These are phyloP conservation scores for Eimeria necatrix DNA, from an alignment of 169 alveolate species.

Conservation along the genomic window DNA sequence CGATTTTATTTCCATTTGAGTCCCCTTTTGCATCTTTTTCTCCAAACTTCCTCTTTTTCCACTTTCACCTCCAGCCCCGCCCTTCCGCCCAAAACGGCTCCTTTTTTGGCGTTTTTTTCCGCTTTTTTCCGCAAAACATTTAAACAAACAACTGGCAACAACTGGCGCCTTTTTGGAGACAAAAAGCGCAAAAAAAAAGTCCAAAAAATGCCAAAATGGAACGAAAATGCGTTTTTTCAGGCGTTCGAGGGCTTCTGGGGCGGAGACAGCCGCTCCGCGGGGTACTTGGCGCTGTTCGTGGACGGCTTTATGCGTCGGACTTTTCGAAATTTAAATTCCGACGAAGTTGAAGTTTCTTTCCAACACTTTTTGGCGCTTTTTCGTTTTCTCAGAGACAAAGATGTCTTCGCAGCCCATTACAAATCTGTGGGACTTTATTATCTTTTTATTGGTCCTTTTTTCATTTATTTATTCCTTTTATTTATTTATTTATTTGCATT, in stretches of 20 bases:
- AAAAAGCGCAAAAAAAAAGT: too few relatives aligned
- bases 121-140: too few relatives aligned
- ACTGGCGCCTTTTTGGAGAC: too few relatives aligned
- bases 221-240: background rate
- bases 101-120: too few relatives aligned
- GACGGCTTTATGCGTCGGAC: background rate
- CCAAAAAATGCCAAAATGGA: too few relatives aligned
- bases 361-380: background rate
- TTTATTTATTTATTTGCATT: background rate
- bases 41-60: background rate
- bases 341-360: background rate
- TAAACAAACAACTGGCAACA: too few relatives aligned
- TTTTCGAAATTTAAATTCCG: background rate
- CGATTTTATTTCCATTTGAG: too few relatives aligned
- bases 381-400: conserved; percentile 84
- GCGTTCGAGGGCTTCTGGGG: conserved; percentile 11
- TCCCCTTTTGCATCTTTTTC: too few relatives aligned
- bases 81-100: too few relatives aligned
- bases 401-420: conserved; percentile 83
- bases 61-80: too few relatives aligned
- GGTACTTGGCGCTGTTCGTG: background rate
- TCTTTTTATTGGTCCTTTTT: background rate
- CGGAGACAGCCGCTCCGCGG: background rate
- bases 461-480: background rate
- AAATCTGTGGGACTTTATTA: conserved; percentile 39